Base-by-base conservation (phyloP, 2,329 filamentous ascomycete genomes). In the Colletotrichum salicis region DNA sequence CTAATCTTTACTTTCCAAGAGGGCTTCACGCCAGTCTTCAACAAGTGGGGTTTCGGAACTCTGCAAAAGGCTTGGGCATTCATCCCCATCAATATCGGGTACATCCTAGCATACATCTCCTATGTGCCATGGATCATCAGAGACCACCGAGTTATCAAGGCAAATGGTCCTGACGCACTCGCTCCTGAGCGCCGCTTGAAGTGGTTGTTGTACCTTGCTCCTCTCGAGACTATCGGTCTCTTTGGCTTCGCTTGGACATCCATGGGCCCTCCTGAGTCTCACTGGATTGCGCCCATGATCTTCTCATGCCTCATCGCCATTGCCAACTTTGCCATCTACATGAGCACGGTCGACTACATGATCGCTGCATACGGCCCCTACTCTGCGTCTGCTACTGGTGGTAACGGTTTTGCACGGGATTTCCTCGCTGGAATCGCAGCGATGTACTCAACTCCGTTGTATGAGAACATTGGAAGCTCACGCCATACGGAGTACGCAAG, bases 1-100 rank as follows among this genome's bases (percentile, higher is more conserved):
- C 83, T 92, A 55, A 91, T 92, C 76, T 92, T 92, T 81, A 91
- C 89, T 81, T 91, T 91, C 78, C 86, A 92, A 51, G 88, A 92
- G 76, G 89, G 87, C 0, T 91, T 91, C 72, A 80, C 82, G 2
- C 83, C 88, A 0, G 90, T 92, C 4, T 90, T 90, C 74, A 78
- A 84, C 54, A 85, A 91, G 73, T 92, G 88, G 87, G 76, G 83
- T 33, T 92, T 92, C 78, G 80, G 82, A 48, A 82, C 82, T 11
- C 35, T 75, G 7, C 65, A 72, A 22, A 75, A 60, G 37, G 74
- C 67, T 2, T 75, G 72, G 74, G 72, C 75, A 5, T 76, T 76
- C 12, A 74, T 75, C 31, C 75, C 75, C 12, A 77, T 82, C 51
- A 72, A 69, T 6, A 24, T 82, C 22, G 89, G 88, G 1, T 92